Conservation (phyloP, 345 rosid species). For the Conringia planisiliqua region DNA sequence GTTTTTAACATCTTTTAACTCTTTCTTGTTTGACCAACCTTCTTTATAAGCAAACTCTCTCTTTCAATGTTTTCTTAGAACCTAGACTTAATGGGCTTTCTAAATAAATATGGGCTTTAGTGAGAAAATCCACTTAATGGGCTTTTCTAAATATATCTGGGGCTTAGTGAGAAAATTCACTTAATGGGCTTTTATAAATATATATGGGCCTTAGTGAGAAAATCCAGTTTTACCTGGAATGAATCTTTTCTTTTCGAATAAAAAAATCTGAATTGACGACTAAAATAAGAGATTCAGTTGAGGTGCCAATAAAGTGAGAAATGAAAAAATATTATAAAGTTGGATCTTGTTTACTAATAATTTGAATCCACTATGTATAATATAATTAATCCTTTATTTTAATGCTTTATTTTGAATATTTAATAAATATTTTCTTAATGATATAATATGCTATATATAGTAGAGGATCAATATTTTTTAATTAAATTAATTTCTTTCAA, state of each 20-base stretch:
- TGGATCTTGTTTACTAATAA: conserved; percentile 19
- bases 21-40: not conserved
- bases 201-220: not conserved
- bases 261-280: not conserved
- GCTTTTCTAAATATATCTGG: not conserved
- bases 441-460: conserved; percentile 9
- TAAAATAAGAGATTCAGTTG: conserved; percentile 6
- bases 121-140: not conserved
- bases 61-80: not conserved
- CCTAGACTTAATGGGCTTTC: not conserved
- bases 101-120: not conserved
- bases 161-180: not conserved
- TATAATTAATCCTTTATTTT: not conserved
- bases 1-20: not conserved
- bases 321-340: not conserved
- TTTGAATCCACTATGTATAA: conserved; percentile 22
- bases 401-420: conserved; percentile 10
- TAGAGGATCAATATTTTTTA: not conserved
- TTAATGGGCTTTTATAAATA: not conserved
- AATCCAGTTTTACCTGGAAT: not conserved
- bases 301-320: conserved; percentile 8
- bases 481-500: not conserved
- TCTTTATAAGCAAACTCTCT: not conserved
- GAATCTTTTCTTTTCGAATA: not conserved
- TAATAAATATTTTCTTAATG: not conserved